A percentile compares a stretch with the other conserved stretches of the same genome.
Evolutionary conservation across 257 asterid species (phyloP).

Genomic region (Fraxinus cuspidata): DNA sequence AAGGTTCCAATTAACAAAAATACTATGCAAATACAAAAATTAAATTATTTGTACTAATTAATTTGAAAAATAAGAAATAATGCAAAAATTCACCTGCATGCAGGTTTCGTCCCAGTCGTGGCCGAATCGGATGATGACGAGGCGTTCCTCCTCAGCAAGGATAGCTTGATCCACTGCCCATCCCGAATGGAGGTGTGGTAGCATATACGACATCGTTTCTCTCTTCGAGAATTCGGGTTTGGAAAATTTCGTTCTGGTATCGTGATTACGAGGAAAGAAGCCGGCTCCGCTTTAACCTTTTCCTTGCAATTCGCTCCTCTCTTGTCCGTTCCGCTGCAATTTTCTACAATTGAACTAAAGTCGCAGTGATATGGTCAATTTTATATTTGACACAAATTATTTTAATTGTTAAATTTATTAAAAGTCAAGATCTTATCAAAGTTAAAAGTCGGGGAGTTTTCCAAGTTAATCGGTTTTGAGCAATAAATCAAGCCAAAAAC

Average conservation of each 20-base stretch:
- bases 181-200: conserved; percentile 94
- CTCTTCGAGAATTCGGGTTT: neutral
- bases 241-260: neutral
- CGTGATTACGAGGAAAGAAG: neutral
- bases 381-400: neutral
- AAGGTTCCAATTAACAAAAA: neutral
- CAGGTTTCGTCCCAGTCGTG: conserved; percentile 98
- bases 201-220: conserved; percentile 69
- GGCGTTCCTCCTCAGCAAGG: conserved; percentile 95
- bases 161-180: conserved; percentile 98
- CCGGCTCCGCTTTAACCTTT: neutral
- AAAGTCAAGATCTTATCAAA: neutral
- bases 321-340: neutral
- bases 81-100: conserved; percentile 65
- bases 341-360: neutral
- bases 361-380: no score
- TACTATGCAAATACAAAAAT: neutral
- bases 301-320: neutral
- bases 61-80: neutral
- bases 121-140: conserved; percentile 89
- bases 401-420: no score
- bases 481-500: no score
- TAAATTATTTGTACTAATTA: neutral
- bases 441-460: neutral
- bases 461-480: neutral